These are phyloP conservation scores for Rhodotorula toruloides DNA, from an alignment of 768 basidiomycete genomes.

Conservation along the genomic window DNA sequence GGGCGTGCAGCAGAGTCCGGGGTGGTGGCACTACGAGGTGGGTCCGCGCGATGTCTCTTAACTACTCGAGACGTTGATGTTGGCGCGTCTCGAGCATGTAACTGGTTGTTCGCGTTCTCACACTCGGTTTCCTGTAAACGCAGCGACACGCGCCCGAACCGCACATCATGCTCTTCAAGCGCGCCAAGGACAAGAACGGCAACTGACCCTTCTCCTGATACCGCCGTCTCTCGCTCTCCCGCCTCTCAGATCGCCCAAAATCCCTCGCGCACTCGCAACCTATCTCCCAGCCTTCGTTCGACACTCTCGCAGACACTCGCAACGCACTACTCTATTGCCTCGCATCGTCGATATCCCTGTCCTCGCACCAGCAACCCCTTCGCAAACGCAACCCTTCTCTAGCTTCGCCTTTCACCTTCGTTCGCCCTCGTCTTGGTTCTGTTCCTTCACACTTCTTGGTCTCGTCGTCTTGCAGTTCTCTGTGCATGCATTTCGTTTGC, in stretches of 20 bases:
- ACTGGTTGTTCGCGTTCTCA: neutral
- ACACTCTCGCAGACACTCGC: neutral
- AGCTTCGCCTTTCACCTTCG: neutral
- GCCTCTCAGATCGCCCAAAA: neutral
- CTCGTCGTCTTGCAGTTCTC: too few relatives aligned
- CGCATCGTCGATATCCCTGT: too few relatives aligned
- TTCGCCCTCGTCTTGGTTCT: neutral
- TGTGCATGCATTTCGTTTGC: too few relatives aligned
- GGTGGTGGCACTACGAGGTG: conserved; percentile 52
- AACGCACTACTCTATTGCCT: too few relatives aligned
- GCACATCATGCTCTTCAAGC: conserved; percentile 87
- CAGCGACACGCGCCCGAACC: conserved; percentile 67
- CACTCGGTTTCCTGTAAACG: neutral
- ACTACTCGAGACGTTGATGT: too few relatives aligned
- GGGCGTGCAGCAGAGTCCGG: conserved; percentile 89
- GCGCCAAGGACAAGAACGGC: conserved; percentile 49
- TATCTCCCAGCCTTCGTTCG: neutral
- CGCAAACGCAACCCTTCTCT: too few relatives aligned
- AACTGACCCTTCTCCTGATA: neutral
- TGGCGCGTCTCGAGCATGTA: too few relatives aligned
- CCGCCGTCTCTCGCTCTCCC: neutral
- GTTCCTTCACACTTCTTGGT: neutral
- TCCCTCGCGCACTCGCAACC: neutral
- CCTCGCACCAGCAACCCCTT: neutral
- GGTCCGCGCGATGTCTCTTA: neutral